Evolutionary conservation across 129 eudicot species (phyloP).

Genomic region (Flaveria linearis): DNA sequence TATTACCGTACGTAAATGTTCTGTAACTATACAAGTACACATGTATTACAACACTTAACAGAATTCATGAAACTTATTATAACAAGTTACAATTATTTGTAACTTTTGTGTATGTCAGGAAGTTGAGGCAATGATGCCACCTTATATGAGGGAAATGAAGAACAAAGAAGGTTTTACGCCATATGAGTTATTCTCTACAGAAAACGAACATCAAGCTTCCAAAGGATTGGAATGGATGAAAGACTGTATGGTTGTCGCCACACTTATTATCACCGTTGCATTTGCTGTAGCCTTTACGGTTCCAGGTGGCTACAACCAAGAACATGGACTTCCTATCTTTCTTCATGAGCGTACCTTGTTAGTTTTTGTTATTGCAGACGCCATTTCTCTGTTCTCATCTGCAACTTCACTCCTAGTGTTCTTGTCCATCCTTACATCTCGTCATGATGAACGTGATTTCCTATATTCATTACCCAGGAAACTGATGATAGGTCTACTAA

Average conservation of each 20-base stretch:
- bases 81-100: not conserved
- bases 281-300: slow-evolving; percentile 33
- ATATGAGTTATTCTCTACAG: slow-evolving; percentile 23
- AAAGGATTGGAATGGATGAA: slow-evolving; percentile 28
- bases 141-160: slow-evolving; percentile 11
- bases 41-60: too few relatives aligned
- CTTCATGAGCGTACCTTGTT: not conserved
- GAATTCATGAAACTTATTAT: too few relatives aligned
- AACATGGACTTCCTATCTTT: slow-evolving; percentile 13
- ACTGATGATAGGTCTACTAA: slow-evolving; percentile 18
- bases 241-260: slow-evolving; percentile 25
- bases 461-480: slow-evolving; percentile 12
- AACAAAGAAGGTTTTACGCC: slow-evolving; percentile 24
- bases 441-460: slow-evolving; percentile 17
- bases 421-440: slow-evolving; percentile 27
- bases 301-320: slow-evolving; percentile 33
- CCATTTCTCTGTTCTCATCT: slow-evolving; percentile 25
- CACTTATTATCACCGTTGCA: slow-evolving; percentile 24
- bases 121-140: slow-evolving; percentile 4
- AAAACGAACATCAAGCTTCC: slow-evolving; percentile 9
- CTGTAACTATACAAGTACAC: too few relatives aligned
- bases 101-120: slow-evolving; percentile 12
- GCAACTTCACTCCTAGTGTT: slow-evolving; percentile 28
- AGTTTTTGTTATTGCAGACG: slow-evolving; percentile 30
- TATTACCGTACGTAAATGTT: too few relatives aligned